Percentiles rank a stretch among this genome's conserved stretches.
These are phyloP conservation scores for Penicillium sp. DNA, from an alignment of 2,329 filamentous ascomycete genomes.

Conservation along the genomic window DNA sequence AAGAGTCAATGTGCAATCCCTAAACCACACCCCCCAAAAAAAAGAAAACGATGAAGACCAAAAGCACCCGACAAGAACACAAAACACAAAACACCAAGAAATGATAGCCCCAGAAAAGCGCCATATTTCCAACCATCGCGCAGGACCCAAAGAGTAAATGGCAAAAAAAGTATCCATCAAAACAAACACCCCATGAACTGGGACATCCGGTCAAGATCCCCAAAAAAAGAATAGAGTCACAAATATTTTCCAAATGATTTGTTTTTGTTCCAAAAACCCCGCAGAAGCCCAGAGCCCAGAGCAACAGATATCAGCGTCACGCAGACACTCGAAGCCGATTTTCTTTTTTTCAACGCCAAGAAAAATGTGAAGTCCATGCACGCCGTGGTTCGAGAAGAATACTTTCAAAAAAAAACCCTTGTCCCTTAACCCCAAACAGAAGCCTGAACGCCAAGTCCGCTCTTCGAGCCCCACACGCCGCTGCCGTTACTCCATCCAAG, in stretches of 20 bases:
- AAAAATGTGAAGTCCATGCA: slow-evolving; percentile 18
- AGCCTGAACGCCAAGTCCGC: slow-evolving; percentile 79
- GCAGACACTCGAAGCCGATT: slow-evolving; percentile 11
- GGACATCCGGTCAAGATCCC: neutral
- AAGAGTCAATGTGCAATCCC: slow-evolving; percentile 10
- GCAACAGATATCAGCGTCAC: neutral
- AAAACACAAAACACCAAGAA: slow-evolving; percentile 16
- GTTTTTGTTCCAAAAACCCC: neutral
- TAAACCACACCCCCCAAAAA: slow-evolving; percentile 1
- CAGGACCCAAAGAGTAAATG: slow-evolving; percentile 8
- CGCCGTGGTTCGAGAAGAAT: neutral
- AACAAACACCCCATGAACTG: neutral
- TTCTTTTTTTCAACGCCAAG: slow-evolving; percentile 30
- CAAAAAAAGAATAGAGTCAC: neutral
- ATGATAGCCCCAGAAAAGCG: slow-evolving; percentile 17
- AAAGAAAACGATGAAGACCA: slow-evolving; percentile 4
- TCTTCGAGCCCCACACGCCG: slow-evolving; percentile 83
- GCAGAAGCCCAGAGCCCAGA: neutral
- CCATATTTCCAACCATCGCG: slow-evolving; percentile 16
- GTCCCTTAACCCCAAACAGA: slow-evolving; percentile 82
- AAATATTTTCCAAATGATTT: neutral
- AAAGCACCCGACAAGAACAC: slow-evolving; percentile 6
- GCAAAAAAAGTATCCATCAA: slow-evolving; percentile 1
- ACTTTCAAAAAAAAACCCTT: neutral
- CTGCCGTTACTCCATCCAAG: slow-evolving; percentile 78